Percentiles rank a stretch among this genome's conserved stretches.
These are phyloP conservation scores for Clavispora fructus DNA, from an alignment of 805 yeast species.

Conservation along the genomic window DNA sequence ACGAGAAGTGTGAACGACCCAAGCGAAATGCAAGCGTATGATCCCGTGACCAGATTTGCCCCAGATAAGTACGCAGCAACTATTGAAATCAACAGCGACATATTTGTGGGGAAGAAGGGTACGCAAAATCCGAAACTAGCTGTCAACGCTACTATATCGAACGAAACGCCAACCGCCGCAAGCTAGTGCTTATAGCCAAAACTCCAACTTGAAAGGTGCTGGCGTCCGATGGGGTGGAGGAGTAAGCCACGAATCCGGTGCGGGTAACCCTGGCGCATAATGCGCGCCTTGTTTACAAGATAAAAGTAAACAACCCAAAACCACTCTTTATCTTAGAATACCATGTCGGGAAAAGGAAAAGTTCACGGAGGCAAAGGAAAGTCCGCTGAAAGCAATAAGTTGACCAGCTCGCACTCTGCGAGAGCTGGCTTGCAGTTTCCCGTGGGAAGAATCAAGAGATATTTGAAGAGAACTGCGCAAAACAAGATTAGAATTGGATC, in stretches of 20 bases:
- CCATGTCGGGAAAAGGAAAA: slow-evolving; percentile 83
- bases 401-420: slow-evolving; percentile 83
- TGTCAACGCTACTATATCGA: no score
- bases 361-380: slow-evolving; percentile 97
- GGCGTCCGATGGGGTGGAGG: no score
- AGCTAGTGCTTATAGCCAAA: no score
- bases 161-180: no score
- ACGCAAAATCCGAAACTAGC: no score
- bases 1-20: no score
- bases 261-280: slow-evolving; percentile 2
- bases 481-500: slow-evolving; percentile 77
- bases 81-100: no score
- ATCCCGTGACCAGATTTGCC: no score
- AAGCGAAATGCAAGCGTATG: no score
- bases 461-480: slow-evolving; percentile 76
- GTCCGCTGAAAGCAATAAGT: slow-evolving; percentile 66
- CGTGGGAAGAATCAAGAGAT: slow-evolving; percentile 98
- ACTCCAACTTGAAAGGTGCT: no score
- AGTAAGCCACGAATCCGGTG: not conserved
- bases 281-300: slow-evolving; percentile 1
- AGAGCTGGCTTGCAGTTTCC: slow-evolving; percentile 96
- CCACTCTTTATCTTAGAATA: slow-evolving; percentile 4
- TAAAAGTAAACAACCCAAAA: slow-evolving; percentile 13
- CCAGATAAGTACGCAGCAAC: no score
- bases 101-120: no score